Evolutionary conservation across 768 basidiomycete genomes (phyloP).

Genomic region (Xerocomellus amylosporus): DNA sequence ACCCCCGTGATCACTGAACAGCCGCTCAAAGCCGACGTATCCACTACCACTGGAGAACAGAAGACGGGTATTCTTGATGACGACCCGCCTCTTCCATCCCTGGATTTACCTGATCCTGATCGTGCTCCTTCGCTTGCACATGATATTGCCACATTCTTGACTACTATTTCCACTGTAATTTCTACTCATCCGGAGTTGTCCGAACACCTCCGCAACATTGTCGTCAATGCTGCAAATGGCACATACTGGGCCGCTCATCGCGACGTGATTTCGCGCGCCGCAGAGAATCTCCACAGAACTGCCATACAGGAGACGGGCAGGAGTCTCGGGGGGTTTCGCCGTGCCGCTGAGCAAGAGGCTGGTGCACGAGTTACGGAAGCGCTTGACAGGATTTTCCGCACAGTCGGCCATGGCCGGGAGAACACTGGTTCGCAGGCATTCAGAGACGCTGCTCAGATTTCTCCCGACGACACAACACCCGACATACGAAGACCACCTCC

Average conservation of each 20-base stretch:
- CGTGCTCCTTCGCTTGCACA: slow-evolving; percentile 49
- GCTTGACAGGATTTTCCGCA: slow-evolving; percentile 54
- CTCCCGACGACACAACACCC: neutral
- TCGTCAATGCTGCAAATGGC: slow-evolving; percentile 59
- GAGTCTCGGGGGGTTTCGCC: slow-evolving; percentile 45
- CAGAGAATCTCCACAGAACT: slow-evolving; percentile 49
- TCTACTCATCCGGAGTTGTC: slow-evolving; percentile 69
- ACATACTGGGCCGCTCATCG: slow-evolving; percentile 69
- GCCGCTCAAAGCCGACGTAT: slow-evolving; percentile 14
- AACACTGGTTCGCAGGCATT: slow-evolving; percentile 1
- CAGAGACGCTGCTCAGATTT: neutral
- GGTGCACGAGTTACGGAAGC: slow-evolving; percentile 61
- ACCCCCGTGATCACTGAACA: slow-evolving; percentile 39
- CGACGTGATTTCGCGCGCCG: slow-evolving; percentile 55
- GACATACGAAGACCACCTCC: slow-evolving; percentile 7
- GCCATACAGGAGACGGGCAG: slow-evolving; percentile 38
- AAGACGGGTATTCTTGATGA: slow-evolving; percentile 21
- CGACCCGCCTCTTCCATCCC: slow-evolving; percentile 52
- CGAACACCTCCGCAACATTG: slow-evolving; percentile 61
- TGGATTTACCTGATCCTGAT: slow-evolving; percentile 33
- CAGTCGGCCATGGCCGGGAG: slow-evolving; percentile 38
- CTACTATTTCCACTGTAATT: slow-evolving; percentile 52
- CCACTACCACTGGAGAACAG: slow-evolving; percentile 9
- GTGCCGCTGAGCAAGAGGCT: slow-evolving; percentile 61
- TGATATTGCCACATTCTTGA: slow-evolving; percentile 63